Conservation (phyloP, 805 yeast species). For the Cyberlindnera veronae region DNA sequence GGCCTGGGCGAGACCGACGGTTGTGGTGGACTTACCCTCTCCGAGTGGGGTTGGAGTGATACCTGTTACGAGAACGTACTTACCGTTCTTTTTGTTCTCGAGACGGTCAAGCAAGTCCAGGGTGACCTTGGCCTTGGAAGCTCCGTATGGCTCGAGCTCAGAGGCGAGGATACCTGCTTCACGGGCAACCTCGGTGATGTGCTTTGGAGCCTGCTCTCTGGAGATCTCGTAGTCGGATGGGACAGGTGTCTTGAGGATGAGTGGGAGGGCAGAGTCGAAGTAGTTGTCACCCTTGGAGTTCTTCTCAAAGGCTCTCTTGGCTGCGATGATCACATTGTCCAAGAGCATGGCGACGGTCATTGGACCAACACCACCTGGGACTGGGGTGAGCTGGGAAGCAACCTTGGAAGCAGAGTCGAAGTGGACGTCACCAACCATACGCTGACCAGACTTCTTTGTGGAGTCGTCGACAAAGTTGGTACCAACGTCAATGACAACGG, state of each 20-base stretch:
- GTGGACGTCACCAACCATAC: constrained; percentile 78
- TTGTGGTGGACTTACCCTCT: constrained; percentile 83
- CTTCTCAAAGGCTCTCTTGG: constrained; percentile 42
- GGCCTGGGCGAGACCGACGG: constrained; percentile 82
- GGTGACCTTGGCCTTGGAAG: constrained; percentile 73
- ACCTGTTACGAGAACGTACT: constrained; percentile 75
- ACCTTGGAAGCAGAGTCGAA: constrained; percentile 50
- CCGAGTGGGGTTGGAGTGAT: constrained; percentile 85
- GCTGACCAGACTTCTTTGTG: constrained; percentile 62
- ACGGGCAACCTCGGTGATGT: constrained; percentile 60
- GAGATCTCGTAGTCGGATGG: constrained; percentile 82
- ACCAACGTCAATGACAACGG: constrained; percentile 79
- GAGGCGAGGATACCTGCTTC: constrained; percentile 65
- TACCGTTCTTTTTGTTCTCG: constrained; percentile 57
- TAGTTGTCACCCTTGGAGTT: constrained; percentile 25
- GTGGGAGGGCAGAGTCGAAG: constrained; percentile 46
- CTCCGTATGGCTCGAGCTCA: constrained; percentile 74
- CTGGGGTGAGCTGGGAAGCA: constrained; percentile 74
- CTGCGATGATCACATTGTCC: constrained; percentile 68
- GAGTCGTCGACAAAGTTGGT: constrained; percentile 70
- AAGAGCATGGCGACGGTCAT: constrained; percentile 85
- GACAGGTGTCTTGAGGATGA: constrained; percentile 59
- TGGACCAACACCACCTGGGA: constrained; percentile 91
- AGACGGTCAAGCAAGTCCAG: constrained; percentile 61
- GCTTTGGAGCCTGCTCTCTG: constrained; percentile 69